These are phyloP conservation scores for Sapria himalayana DNA, from an alignment of 345 rosid species.

Conservation along the genomic window DNA sequence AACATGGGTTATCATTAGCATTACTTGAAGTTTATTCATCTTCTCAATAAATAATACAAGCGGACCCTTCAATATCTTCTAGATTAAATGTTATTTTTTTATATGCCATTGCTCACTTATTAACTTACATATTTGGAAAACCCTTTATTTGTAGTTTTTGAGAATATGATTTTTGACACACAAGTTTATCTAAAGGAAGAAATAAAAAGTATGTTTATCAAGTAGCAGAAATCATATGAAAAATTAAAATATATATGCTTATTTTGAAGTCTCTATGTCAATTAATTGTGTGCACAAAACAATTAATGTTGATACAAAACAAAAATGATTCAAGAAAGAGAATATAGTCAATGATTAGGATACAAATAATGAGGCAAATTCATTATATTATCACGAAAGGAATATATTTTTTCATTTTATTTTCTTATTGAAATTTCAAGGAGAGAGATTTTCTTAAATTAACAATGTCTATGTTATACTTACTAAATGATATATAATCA, in stretches of 20 bases:
- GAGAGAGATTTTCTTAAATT: too few relatives aligned
- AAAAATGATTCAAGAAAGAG: constrained; percentile 79
- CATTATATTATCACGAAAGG: constrained; percentile 10
- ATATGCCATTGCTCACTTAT: neutral
- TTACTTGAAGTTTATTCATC: constrained; percentile 29
- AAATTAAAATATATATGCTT: too few relatives aligned
- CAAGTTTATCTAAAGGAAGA: constrained; percentile 69
- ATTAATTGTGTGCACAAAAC: constrained; percentile 37
- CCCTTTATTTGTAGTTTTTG: neutral
- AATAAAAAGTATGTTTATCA: too few relatives aligned
- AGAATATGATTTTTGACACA: neutral
- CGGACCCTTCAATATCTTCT: constrained; percentile 25
- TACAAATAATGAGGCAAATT: constrained; percentile 45
- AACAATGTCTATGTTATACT: too few relatives aligned
- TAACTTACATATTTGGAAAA: neutral
- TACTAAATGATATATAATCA: too few relatives aligned
- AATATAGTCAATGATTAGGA: constrained; percentile 51
- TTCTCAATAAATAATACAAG: constrained; percentile 31
- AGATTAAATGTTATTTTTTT: constrained; percentile 30
- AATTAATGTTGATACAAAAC: constrained; percentile 19
- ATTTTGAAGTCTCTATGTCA: too few relatives aligned
- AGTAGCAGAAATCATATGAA: too few relatives aligned
- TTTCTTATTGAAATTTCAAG: too few relatives aligned
- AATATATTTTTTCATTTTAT: constrained; percentile 7
- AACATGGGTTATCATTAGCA: constrained; percentile 27